Conservation (phyloP, 1,284 basidiomycete species). For the Cutaneotrichosporon dermatis region DNA sequence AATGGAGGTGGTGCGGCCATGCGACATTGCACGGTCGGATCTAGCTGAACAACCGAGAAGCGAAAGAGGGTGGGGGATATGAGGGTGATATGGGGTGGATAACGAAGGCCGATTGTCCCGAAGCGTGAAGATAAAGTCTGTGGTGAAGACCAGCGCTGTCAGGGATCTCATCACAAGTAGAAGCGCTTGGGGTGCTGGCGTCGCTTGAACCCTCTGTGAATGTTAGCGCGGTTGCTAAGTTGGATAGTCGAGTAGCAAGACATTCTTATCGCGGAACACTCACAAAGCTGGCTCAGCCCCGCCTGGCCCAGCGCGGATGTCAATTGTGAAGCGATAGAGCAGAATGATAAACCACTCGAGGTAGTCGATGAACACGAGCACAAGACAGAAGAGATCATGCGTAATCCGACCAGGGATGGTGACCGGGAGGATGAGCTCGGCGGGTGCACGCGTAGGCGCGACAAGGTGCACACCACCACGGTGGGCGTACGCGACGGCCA, state of each 20-base stretch:
- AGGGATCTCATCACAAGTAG: slow-evolving; percentile 5
- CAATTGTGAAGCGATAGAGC: slow-evolving; percentile 26
- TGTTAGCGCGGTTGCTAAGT: not conserved
- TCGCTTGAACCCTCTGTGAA: slow-evolving; percentile 4
- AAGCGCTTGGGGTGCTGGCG: slow-evolving; percentile 12
- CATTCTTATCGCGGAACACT: not conserved
- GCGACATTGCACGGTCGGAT: no score
- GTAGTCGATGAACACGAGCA: slow-evolving; percentile 28
- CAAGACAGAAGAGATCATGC: slow-evolving; percentile 30
- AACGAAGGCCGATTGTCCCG: no score
- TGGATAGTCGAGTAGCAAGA: no score
- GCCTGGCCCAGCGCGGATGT: slow-evolving; percentile 25
- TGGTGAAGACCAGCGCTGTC: no score
- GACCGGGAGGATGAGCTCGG: slow-evolving; percentile 4
- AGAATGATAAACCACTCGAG: slow-evolving; percentile 31
- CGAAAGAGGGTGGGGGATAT: no score
- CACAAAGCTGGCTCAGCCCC: slow-evolving; percentile 1
- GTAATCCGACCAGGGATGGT: slow-evolving; percentile 29
- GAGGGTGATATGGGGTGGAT: no score
- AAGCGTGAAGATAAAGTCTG: no score
- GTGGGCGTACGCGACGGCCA: not conserved
- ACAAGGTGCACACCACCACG: not conserved
- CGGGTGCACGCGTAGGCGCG: not conserved
- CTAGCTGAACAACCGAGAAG: no score
- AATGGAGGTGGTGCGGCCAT: no score